phyloP scores from a whole-genome alignment of 148 eudicot species.

The Polygonum maritimum region DNA sequence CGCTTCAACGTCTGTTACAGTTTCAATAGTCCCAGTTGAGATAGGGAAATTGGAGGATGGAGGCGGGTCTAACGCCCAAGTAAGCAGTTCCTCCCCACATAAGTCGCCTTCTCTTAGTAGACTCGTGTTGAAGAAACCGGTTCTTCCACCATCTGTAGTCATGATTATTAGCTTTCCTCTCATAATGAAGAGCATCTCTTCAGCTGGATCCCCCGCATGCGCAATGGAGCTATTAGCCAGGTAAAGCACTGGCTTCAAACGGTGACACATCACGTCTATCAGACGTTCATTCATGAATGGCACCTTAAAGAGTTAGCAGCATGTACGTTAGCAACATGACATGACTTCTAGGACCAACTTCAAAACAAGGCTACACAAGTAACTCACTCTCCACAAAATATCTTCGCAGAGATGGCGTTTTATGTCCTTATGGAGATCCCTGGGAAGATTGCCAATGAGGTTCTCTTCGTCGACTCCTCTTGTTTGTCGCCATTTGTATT shows the following conservation, averaged over 20 bases:
- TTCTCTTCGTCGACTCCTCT: constrained; percentile 22
- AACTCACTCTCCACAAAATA: constrained; percentile 16
- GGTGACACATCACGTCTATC: constrained; percentile 18
- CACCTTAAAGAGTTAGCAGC: not conserved
- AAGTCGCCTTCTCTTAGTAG: not conserved
- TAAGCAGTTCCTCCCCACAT: constrained; percentile 4
- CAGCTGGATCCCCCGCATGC: constrained; percentile 20
- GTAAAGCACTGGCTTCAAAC: constrained; percentile 21
- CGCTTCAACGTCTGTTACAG: not conserved
- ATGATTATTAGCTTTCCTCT: constrained; percentile 9
- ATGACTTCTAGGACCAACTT: not conserved
- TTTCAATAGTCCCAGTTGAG: not conserved
- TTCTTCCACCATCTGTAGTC: constrained; percentile 3
- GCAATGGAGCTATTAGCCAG: constrained; percentile 14
- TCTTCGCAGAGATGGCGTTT: constrained; percentile 20
- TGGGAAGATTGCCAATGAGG: constrained; percentile 15
- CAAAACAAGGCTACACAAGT: not conserved
- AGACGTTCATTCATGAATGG: constrained; percentile 24
- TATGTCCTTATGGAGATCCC: constrained; percentile 19
- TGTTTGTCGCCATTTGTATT: constrained; percentile 23
- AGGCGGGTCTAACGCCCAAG: constrained; percentile 3
- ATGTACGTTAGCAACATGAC: not conserved
- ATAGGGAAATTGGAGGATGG: not conserved
- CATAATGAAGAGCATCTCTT: constrained; percentile 21
- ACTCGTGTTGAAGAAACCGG: not conserved